Evolutionary conservation across 2,329 filamentous ascomycete species (phyloP), one percentile per base, ranked within the genome.

Genomic region (Ophiosphaerella narmari): DNA sequence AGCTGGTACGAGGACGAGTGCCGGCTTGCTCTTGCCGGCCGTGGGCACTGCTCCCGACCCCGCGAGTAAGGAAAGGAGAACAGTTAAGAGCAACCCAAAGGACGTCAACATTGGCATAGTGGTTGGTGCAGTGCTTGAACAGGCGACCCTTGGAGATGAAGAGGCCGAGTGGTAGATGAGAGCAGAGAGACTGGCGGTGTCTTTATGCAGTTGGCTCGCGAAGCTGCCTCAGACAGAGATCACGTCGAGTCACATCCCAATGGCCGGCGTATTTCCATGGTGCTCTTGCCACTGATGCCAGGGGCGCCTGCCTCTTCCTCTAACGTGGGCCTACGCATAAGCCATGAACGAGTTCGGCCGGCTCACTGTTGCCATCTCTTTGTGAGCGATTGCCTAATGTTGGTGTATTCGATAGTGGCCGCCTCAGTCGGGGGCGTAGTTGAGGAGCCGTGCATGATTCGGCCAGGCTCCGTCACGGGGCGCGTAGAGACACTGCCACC

Each of bases 1-100:
- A 16, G 47, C 53, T 1, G 48, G 53, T 1, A 59, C 50, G 7
- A 59, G 46, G 8, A 56, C 54, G 13, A 56, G 26, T 7, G 50
- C 46, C 29, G 55, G 59, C 32, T 43, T 54, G 29, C 21, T 18
- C 9, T 16, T 23, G 8, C 31, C 18, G 18, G 33, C 5, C n/a
- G 33, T 7, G 35, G 42, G 18, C 6, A 18, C 29, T n/a, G 40
- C 41, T 16, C 24, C 18, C 2, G 12, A 11, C 18, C 5, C 14
- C 12, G 34, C 18, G 24, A 46, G 18, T 18, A 44, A 29, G 9
- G 46, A 33, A 31, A 43, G 23, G n/a, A 50, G 29, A 5, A 31
- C 24, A 16, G 36, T 34, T 7, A 35, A 39, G 11, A 43, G n/a
- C 8, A 49, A 39, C 13, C 32, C 2, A n/a, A 46, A 31, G 31